phyloP scores from a whole-genome alignment of 1,284 basidiomycete species.

The Lentinula novae-zelandiae region DNA sequence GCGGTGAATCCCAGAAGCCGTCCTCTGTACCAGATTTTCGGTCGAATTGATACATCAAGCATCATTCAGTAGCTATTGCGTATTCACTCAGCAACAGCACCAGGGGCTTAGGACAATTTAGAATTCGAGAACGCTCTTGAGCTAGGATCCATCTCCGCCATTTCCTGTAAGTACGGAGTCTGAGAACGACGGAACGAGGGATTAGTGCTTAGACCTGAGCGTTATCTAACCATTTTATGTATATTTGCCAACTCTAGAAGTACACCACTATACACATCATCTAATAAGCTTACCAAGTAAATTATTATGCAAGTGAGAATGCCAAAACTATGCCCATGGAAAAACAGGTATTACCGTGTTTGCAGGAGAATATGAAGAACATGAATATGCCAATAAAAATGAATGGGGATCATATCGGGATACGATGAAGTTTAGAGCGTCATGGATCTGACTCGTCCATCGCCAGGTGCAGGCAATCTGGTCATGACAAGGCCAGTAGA shows the following conservation, averaged over 20 bases:
- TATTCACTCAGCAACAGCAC: not conserved
- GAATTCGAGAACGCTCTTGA: not conserved
- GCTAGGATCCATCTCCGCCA: not conserved
- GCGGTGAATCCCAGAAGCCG: not conserved
- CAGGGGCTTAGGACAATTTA: not conserved
- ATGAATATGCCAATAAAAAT: not conserved
- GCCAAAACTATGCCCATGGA: not conserved
- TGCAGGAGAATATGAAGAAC: not conserved
- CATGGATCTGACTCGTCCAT: constrained; percentile 16
- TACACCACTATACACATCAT: constrained; percentile 1
- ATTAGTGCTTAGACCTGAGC: not conserved
- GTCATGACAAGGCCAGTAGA: constrained; percentile 5
- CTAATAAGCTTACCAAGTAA: constrained; percentile 11
- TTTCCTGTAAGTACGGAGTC: not conserved
- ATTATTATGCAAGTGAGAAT: constrained; percentile 1
- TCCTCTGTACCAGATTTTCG: not conserved
- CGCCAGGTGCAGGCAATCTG: constrained; percentile 7
- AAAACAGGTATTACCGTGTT: not conserved
- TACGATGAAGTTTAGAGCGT: constrained; percentile 8
- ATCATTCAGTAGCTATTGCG: not conserved
- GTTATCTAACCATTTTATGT: not conserved
- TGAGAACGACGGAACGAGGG: not conserved
- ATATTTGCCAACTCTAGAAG: not conserved
- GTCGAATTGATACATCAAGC: no score
- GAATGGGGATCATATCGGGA: not conserved